Evolutionary conservation across 2,329 filamentous ascomycete genomes (phyloP).

Genomic region (Neofusicoccum sp.): DNA sequence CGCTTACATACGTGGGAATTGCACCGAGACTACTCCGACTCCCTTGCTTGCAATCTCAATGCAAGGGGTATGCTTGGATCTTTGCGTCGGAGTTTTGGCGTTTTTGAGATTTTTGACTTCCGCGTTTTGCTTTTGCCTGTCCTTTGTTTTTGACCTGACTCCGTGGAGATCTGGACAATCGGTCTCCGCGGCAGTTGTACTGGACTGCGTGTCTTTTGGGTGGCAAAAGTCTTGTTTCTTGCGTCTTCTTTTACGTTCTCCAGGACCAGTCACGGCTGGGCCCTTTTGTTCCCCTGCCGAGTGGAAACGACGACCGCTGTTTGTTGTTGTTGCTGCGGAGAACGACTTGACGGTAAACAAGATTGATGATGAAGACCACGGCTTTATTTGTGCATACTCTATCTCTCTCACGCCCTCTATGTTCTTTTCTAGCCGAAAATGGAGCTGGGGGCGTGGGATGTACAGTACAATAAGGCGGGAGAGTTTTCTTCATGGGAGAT

Average conservation of each 20-base stretch:
- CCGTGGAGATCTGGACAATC: background rate
- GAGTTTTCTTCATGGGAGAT: conserved; percentile 12
- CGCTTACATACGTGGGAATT: background rate
- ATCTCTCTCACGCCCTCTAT: background rate
- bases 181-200: background rate
- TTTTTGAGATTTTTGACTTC: background rate
- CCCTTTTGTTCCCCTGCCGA: background rate
- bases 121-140: background rate
- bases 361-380: conserved; percentile 11
- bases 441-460: background rate
- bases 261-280: conserved; percentile 1
- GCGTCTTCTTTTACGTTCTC: background rate
- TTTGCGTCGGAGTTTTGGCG: conserved; percentile 1
- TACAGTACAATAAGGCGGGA: conserved; percentile 12
- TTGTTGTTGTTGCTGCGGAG: background rate
- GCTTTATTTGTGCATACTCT: conserved; percentile 6
- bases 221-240: conserved; percentile 4
- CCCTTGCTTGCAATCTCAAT: background rate
- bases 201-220: background rate
- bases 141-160: background rate
- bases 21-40: background rate
- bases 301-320: background rate
- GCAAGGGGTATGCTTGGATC: background rate
- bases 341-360: conserved; percentile 2
- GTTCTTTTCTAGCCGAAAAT: background rate